These are phyloP conservation scores for Aspergillus piperis DNA, from an alignment of 2,329 filamentous ascomycete genomes.

Conservation along the genomic window DNA sequence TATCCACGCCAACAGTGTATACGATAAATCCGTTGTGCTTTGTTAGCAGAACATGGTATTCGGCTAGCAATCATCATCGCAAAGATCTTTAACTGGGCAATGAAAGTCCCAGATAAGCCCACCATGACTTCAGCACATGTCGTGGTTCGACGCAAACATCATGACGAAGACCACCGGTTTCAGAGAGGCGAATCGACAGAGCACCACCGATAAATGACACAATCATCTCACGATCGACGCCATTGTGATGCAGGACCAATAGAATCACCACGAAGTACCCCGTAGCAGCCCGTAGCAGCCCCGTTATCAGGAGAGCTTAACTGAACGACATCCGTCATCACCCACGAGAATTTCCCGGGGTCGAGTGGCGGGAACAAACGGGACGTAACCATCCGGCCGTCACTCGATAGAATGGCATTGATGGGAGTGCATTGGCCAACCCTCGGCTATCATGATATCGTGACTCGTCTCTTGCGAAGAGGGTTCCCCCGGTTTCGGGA, in stretches of 20 bases:
- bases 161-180: not conserved
- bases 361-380: not conserved
- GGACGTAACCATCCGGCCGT: not conserved
- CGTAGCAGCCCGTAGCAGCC: not conserved
- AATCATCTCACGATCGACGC: not conserved
- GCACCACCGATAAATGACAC: not conserved
- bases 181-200: not conserved
- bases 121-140: not conserved
- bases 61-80: no score
- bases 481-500: not conserved
- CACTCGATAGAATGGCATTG: not conserved
- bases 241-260: not conserved
- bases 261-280: not conserved
- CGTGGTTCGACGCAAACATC: not conserved
- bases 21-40: no score
- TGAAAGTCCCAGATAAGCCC: not conserved
- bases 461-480: not conserved
- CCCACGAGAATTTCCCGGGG: not conserved
- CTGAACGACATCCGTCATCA: not conserved
- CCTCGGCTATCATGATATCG: not conserved
- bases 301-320: not conserved
- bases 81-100: no score
- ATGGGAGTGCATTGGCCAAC: not conserved
- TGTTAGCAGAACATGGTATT: no score
- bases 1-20: no score